Percentiles rank a stretch among this genome's conserved stretches.
Evolutionary conservation across 2,329 filamentous ascomycete genomes (phyloP).

Genomic region (Aspergillus eucalypticola): DNA sequence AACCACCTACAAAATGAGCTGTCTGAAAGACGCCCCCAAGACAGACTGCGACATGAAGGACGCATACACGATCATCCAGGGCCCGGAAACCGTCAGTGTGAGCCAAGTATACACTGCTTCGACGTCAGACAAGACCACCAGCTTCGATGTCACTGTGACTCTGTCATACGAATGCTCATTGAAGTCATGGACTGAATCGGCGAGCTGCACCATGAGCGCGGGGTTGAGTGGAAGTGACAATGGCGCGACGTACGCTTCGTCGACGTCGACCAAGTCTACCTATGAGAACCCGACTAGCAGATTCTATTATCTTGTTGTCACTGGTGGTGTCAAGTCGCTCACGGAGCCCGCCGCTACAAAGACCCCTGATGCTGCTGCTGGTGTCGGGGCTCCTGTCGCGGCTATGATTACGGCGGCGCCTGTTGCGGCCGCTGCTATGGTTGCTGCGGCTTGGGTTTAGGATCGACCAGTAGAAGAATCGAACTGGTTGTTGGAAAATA

Average conservation of each 20-base stretch:
- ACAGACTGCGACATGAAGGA: slow-evolving; percentile 21
- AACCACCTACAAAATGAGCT: slow-evolving; percentile 27
- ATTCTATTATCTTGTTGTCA: slow-evolving; percentile 22
- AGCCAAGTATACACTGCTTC: slow-evolving; percentile 23
- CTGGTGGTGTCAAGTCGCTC: slow-evolving; percentile 21
- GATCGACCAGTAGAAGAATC: background rate
- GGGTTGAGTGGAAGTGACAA: slow-evolving; percentile 9
- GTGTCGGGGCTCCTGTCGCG: slow-evolving; percentile 7
- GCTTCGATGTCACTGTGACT: slow-evolving; percentile 23
- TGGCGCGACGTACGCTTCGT: background rate
- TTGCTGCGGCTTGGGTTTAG: slow-evolving; percentile 11
- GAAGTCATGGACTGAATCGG: slow-evolving; percentile 16
- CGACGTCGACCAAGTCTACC: background rate
- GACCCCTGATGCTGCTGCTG: slow-evolving; percentile 20
- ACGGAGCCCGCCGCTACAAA: slow-evolving; percentile 21
- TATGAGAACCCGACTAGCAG: background rate
- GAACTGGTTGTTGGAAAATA: background rate
- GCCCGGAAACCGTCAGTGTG: slow-evolving; percentile 22
- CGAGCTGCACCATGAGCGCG: slow-evolving; percentile 23
- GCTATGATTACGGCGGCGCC: slow-evolving; percentile 28
- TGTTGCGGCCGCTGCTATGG: slow-evolving; percentile 24
- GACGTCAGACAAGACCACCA: background rate
- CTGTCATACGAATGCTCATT: slow-evolving; percentile 20
- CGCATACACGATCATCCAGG: slow-evolving; percentile 29
- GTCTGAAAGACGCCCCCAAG: slow-evolving; percentile 24